Base-by-base conservation (phyloP, 176 grass and related monocot genomes). In the Avena eriantha region DNA sequence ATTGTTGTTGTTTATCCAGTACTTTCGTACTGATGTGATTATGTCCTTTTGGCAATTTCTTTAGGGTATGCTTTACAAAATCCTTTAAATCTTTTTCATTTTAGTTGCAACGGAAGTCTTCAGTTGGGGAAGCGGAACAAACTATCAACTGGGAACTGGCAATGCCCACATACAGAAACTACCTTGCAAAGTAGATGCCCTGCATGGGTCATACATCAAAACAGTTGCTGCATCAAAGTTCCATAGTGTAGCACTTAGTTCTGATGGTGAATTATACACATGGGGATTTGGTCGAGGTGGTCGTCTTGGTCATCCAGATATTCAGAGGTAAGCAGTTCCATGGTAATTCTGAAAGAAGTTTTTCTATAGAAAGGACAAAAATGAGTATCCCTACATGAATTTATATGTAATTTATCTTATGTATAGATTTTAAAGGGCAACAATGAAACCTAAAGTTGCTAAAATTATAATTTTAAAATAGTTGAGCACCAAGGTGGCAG, bases 41-140 rank as follows among this genome's bases (percentile, higher is more conserved):
- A 76, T 86, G 63, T 47, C 56, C 12, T 61, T 85, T 77, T 89
- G 34, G 45, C 50, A 83, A 86, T 74, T 34, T 75, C 29, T 78
- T 87, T 83, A 91, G 82, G 65, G 63, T 49, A 83, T 78, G 81
- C 69, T 87, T 86, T 85, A 75, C 21, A 22, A 45, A 83, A 85
- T 81, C 26, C 41, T 63, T 75, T 69, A 1, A 77, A 57, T 57
- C 4, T 82, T 69, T 90, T 79, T n/a, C 34, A 85, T 92, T 90
- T 82, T 91, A 99, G 97, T 94, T 94, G 73, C 91, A 58, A 99
- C 87, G 1, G 97, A 99, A 90, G 94, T 99, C 46, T 96, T 93
- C 85, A 96, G 97, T 82, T 99, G 94, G 97, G 97, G 97, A 90
- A 99, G 97, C 86, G 97, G 97, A 36, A 96, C 97, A 50, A 99